Base-by-base conservation (phyloP, 352 stramenopile genomes). In the Blastocystis sp. region DNA sequence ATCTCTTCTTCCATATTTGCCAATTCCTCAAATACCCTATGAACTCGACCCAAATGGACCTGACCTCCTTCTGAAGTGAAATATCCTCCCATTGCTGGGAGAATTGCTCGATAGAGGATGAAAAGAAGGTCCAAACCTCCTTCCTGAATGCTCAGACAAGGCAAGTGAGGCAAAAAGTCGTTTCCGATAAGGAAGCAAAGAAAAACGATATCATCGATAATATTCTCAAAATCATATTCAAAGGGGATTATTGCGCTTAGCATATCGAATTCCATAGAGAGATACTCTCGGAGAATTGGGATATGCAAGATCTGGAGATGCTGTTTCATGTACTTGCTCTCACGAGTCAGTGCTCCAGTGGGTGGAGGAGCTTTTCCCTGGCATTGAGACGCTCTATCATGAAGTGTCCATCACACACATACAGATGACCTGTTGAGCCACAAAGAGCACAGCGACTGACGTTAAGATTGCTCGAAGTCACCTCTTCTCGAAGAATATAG, bases 111-210 rank as follows among this genome's bases (percentile, higher is more conserved):
- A 92, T 99, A 99, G 26, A 98, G 94, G 90, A 98, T 96, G 45
- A 99, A 96, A 34, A 99, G 91, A 90, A 98, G 98, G 92, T 98
- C 96, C 50, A 99, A 91, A 0, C 95, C 97, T n/a, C 97, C 96
- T 90, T 99, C 96, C 63, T 96, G 94, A 93, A 99, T 99, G 90
- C 98, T 96, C 43, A 99, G 93, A 76, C 94, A 98, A 6, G 97
- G 97, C 59, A 99, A 91, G 91, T 99, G 97, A 53, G 97, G 97
- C 82, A 99, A 92, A 92, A 99, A 99, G 93, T 99, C 97, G 93
- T 98, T 98, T 0, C 95, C 95, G 1, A 99, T 96, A 91, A 99
- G 98, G 92, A 99, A 99, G 92, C 96, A 99, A 0, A 96, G 87
- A 47, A 91, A 91, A 37, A 91, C 90, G 8, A 90, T 43, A 92